phyloP scores from a whole-genome alignment of 2,329 filamentous ascomycete genomes.

The Piedraia hortae region DNA sequence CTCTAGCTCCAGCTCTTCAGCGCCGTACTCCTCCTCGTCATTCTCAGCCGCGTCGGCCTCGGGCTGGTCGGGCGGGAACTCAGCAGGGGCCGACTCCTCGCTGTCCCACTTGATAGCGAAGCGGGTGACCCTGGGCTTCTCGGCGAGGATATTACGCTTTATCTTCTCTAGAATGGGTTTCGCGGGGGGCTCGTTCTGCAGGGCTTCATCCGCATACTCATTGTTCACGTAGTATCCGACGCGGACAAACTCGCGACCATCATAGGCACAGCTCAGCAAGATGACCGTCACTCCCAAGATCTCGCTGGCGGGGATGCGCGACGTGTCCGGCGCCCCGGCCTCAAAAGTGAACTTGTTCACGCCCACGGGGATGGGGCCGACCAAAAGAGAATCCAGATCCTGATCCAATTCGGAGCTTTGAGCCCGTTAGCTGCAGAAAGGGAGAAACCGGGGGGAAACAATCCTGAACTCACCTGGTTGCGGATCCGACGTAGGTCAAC shows the following conservation, averaged over 20 bases:
- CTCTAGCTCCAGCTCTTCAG: conserved; percentile 49
- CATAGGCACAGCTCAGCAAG: conserved; percentile 85
- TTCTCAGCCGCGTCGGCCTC: conserved; percentile 72
- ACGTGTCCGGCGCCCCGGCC: conserved; percentile 72
- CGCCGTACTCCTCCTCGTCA: conserved; percentile 63
- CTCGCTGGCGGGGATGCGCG: conserved; percentile 77
- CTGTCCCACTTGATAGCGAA: conserved; percentile 99
- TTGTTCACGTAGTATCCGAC: conserved; percentile 99
- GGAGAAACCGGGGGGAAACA: no score
- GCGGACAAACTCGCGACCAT: conserved; percentile 84
- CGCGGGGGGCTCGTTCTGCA: conserved; percentile 65
- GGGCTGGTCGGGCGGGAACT: conserved; percentile 91
- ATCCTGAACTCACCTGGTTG: conserved; percentile 48
- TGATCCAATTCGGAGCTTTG: conserved; percentile 81
- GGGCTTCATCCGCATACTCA: conserved; percentile 80
- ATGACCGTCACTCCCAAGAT: conserved; percentile 94
- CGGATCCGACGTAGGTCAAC: conserved; percentile 92
- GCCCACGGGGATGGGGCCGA: conserved; percentile 88
- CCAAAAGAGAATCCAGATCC: conserved; percentile 86
- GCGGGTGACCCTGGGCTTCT: conserved; percentile 89
- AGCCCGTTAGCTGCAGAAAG: no score
- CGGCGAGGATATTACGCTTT: conserved; percentile 69
- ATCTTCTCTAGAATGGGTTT: conserved; percentile 88
- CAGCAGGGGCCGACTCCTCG: conserved; percentile 83
- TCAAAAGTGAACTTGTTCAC: conserved; percentile 98